These are phyloP conservation scores for Tuber magnatum DNA, from an alignment of 495 filamentous ascomycete species.

Conservation along the genomic window DNA sequence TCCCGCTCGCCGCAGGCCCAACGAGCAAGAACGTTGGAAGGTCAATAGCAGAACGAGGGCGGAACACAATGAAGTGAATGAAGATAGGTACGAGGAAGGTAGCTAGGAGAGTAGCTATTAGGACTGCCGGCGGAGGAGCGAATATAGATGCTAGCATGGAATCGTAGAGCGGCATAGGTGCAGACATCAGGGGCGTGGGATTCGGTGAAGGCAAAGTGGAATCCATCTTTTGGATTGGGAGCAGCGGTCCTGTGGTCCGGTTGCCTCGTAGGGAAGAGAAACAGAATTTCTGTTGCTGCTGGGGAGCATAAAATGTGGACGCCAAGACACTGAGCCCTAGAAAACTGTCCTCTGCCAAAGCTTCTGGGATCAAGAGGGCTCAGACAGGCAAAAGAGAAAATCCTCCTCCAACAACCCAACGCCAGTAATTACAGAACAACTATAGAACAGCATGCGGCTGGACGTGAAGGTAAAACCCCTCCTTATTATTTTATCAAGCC, in stretches of 20 bases:
- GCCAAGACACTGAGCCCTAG: not conserved
- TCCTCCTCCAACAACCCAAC: constrained; percentile 17
- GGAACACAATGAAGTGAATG: constrained; percentile 69
- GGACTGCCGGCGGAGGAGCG: constrained; percentile 49
- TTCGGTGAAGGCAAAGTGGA: constrained; percentile 17
- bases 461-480: constrained; percentile 72
- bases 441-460: constrained; percentile 63
- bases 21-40: constrained; percentile 78
- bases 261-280: constrained; percentile 1
- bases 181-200: constrained; percentile 4
- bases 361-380: constrained; percentile 14
- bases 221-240: constrained; percentile 4
- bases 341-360: constrained; percentile 34
- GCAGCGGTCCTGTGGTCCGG: not conserved
- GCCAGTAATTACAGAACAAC: constrained; percentile 20
- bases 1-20: constrained; percentile 77
- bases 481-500: constrained; percentile 10
- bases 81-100: constrained; percentile 67
- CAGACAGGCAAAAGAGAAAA: constrained; percentile 19
- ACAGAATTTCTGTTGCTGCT: not conserved
- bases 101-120: constrained; percentile 60
- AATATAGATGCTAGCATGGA: constrained; percentile 37
- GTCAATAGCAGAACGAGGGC: constrained; percentile 54
- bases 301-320: not conserved
- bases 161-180: constrained; percentile 7